Evolutionary conservation across 768 basidiomycete genomes (phyloP), one percentile per base, ranked within the genome.

Genomic region (Pulveroboletus sp.): DNA sequence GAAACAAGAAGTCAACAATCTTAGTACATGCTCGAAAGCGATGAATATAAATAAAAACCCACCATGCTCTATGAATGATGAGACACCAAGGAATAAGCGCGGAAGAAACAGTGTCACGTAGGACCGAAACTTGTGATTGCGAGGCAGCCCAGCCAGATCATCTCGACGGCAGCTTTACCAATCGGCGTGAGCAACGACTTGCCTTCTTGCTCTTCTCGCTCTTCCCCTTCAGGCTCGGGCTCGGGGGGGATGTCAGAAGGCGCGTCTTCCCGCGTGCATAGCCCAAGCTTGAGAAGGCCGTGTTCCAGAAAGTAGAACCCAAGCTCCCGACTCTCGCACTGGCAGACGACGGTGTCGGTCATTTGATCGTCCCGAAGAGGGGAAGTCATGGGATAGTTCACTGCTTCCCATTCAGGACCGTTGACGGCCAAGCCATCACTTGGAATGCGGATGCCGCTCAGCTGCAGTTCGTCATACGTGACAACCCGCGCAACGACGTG

Each of bases 291-390:
- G 55, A 81, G 76, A 45, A 94, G 74, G 1, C 89, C 91, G 41
- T 94, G 84, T 1, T 85, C 79, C n/a, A 83, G 65, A 52, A 94
- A 90, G 64, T 90, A 82, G 43, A 94, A 78, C 5, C 89, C 89
- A 1, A 71, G 66, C 25, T 83, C 78, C 19, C 84, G 78, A 21
- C 81, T 77, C 43, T 75, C 67, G 54, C 85, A 90, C 2, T 78
- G 66, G 11, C 83, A 85, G 37, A 89, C 75, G 47, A 68, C 72
- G 23, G 74, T 76, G 46, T 75, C 72, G 29, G 53, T 66, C 49
- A 65, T 59, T 25, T 68, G 64, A 21, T 63, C 55, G 31, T 75
- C 72, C 13, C 51, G 68, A 36, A 69, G 63, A 19, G 70, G 57
- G 41, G n/a, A 1, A 34, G 67, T 34, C 32, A 43, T 45, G 14